Base-by-base conservation (phyloP, 2,329 filamentous ascomycete genomes). In the Exophiala sideris region DNA sequence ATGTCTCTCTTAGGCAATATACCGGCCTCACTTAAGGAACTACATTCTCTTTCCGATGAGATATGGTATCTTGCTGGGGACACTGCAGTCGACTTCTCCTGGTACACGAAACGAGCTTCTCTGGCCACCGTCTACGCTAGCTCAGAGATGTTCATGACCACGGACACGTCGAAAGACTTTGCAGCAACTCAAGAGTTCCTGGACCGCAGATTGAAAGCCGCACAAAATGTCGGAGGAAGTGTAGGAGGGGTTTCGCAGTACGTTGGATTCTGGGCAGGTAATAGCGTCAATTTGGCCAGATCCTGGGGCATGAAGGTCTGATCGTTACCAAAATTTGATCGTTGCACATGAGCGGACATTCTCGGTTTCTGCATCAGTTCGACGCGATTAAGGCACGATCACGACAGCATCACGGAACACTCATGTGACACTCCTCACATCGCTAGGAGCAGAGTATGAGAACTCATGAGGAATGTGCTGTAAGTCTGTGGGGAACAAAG, bases 61-160 rank as follows among this genome's bases (percentile, higher is more conserved):
- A 95, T 99, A 48, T 89, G 88, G 79, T 91, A 88, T 66, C 82
- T 96, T 3, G 83, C 92, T 0, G 89, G 90, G 47, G 94, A 97
- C 70, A 78, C 75, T 18, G 81, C 85, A 18, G 88, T 96, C 56
- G 91, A 97, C 70, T 81, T 83, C 3, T 86, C 84, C 3, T 99
- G 94, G 94, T 99, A 99, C 64, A 85, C 84, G 1, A 87, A 86
- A 68, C 78, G 86, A 3, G 78, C 83, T 7, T 80, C 77, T 0
- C 69, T 89, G 20, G 78, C 82, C 0, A 78, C 79, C 1, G 78
- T 88, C n/a, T 89, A 88, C 67, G 89, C 89, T 48, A 83, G 85
- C 33, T 81, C 86, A 52, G 94, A 99, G 73, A 76, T 96, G 4
- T 95, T 91, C 73, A 96, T 97, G 91, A 96, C 91, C 18, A 91